These are phyloP conservation scores for Wickerhamiella slavikovae DNA, from an alignment of 805 yeast species.

Conservation along the genomic window DNA sequence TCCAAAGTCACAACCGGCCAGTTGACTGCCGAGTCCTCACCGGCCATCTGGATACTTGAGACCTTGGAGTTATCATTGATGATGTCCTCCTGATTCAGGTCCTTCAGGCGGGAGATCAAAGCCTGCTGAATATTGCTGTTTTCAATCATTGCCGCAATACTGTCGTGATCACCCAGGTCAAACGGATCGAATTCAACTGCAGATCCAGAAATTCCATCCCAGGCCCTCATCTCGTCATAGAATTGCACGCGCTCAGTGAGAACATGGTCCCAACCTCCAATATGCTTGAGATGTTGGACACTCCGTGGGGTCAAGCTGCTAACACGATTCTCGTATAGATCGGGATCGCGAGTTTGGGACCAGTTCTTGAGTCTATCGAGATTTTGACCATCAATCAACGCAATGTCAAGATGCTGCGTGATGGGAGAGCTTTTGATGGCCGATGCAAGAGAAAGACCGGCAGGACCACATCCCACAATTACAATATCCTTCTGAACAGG, in stretches of 20 bases:
- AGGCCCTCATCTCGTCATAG: conserved; percentile 66
- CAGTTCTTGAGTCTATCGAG: conserved; percentile 32
- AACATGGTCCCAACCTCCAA: conserved; percentile 61
- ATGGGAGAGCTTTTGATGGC: conserved; percentile 48
- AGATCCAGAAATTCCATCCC: conserved; percentile 64
- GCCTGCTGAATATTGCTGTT: conserved; percentile 67
- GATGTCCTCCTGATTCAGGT: conserved; percentile 16
- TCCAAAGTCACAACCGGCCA: conserved; percentile 66
- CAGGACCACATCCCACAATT: conserved; percentile 94
- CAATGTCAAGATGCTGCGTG: conserved; percentile 37
- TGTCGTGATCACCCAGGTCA: conserved; percentile 16
- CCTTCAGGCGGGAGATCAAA: conserved; percentile 31
- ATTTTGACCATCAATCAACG: conserved; percentile 54
- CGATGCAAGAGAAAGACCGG: conserved; percentile 72
- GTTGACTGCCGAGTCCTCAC: conserved; percentile 1
- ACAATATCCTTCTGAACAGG: conserved; percentile 34
- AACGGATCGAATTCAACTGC: conserved; percentile 50
- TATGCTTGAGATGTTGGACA: conserved; percentile 37
- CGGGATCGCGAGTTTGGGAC: conserved; percentile 21
- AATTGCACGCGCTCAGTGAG: conserved; percentile 50
- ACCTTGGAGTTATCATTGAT: conserved; percentile 1
- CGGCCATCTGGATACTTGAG: conserved; percentile 1
- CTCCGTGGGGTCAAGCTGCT: conserved; percentile 74
- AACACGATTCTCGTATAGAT: conserved; percentile 52
- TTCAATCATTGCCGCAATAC: conserved; percentile 72